phyloP scores from a whole-genome alignment of 2,329 filamentous ascomycete species.

The Cadophora gregata region DNA sequence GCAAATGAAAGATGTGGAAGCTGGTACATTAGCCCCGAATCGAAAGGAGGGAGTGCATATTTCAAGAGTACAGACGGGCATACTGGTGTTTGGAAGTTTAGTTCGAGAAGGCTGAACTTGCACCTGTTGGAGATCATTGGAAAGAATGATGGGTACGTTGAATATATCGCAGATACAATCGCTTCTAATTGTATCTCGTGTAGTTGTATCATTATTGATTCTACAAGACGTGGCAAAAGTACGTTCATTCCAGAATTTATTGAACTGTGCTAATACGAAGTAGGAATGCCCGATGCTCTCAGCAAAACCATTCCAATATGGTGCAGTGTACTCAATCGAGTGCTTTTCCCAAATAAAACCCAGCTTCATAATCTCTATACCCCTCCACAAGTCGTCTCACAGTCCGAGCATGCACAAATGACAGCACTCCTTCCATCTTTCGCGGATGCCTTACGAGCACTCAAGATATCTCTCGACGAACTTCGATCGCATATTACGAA shows the following conservation, averaged over 20 bases:
- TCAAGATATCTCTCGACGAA: slow-evolving; percentile 63
- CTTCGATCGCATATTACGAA: slow-evolving; percentile 66
- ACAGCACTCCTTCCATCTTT: slow-evolving; percentile 59
- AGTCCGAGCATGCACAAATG: slow-evolving; percentile 83
- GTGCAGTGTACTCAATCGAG: slow-evolving; percentile 84
- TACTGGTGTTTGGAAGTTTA: slow-evolving; percentile 89
- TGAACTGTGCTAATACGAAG: slow-evolving; percentile 30
- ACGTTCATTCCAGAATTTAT: slow-evolving; percentile 40
- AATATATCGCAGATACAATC: neutral
- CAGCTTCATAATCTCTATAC: slow-evolving; percentile 64
- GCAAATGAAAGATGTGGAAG: slow-evolving; percentile 96
- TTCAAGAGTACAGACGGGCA: slow-evolving; percentile 99
- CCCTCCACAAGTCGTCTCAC: slow-evolving; percentile 73
- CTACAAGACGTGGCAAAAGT: slow-evolving; percentile 88
- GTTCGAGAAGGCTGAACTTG: slow-evolving; percentile 81
- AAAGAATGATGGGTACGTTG: slow-evolving; percentile 65
- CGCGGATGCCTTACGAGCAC: slow-evolving; percentile 56
- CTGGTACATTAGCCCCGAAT: slow-evolving; percentile 80
- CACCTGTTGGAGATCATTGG: slow-evolving; percentile 76
- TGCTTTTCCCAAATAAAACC: slow-evolving; percentile 69
- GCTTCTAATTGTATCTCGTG: neutral
- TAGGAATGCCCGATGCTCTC: slow-evolving; percentile 90
- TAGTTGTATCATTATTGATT: slow-evolving; percentile 86
- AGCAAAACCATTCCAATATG: slow-evolving; percentile 94
- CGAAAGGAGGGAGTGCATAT: slow-evolving; percentile 79